Base-by-base conservation (phyloP, 768 basidiomycete genomes). In the Pholiota microspora region DNA sequence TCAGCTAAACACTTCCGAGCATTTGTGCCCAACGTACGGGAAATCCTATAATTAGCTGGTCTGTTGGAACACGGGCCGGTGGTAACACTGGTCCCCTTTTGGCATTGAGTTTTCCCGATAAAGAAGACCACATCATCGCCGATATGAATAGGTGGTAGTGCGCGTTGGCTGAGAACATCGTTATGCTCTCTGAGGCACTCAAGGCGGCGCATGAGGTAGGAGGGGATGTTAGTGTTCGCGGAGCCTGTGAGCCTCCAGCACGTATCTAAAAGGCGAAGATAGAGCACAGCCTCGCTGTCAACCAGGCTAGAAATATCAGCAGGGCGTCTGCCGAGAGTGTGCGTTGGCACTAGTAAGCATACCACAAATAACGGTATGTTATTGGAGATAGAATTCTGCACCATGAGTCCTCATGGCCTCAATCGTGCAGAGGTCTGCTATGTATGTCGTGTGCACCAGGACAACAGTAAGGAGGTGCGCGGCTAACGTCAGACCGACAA, bases 281-380 rank as follows among this genome's bases (percentile, higher is more conserved):
- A n/a, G n/a, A n/a, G n/a, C 48, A 49, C 48, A 49, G 48, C 48
- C 48, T 49, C 34, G 48, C 48, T 49, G 48, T 36, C 48, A 49
- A 16, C 3, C 16, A 18, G 29, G 29, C 29, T 42, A 42, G 29
- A 49, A 24, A 25, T 49, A 34, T 32, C 48, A 49, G 31, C 48
- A 49, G 48, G 34, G n/a, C 6, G 29, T 24, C 5, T 49, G 48
- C 48, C 34, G 23, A 49, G 23, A 49, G 16, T 23, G 48, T 24
- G 21, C 29, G 48, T n/a, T 49, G 34, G 34, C 6, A 23, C 28
- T n/a, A 18, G 18, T 21, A 47, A 21, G 15, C 28, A 8, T 49
- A 21, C n/a, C n/a, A 18, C 16, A 12, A 8, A 16, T 21, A 16
- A 31, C 28, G 47, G 28, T 48, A 48, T 32, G 34, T 18, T n/a